Evolutionary conservation across 345 rosid species (phyloP).

Genomic region (Citrus maxima): DNA sequence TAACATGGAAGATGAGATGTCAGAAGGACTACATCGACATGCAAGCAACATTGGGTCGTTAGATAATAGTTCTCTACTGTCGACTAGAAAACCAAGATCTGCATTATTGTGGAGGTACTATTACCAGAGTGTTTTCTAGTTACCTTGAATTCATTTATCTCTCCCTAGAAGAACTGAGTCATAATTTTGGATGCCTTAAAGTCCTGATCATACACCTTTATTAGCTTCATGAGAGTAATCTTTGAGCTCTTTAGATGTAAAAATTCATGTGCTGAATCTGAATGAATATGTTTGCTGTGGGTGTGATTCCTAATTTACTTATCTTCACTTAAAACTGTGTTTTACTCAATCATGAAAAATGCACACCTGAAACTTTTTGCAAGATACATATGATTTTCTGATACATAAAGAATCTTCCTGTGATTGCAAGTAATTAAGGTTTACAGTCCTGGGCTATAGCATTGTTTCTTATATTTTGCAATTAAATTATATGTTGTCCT

Average conservation of each 20-base stretch:
- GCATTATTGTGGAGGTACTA: constrained; percentile 94
- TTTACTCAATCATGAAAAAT: neutral
- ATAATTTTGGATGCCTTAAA: neutral
- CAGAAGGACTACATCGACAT: constrained; percentile 47
- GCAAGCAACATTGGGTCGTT: constrained; percentile 34
- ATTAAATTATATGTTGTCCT: too few species aligned
- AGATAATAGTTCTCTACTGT: constrained; percentile 55
- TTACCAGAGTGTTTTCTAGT: constrained; percentile 4
- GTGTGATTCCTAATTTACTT: neutral
- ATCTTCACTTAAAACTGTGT: neutral
- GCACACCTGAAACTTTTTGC: neutral
- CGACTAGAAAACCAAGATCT: constrained; percentile 69
- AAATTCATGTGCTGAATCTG: neutral
- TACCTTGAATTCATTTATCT: constrained; percentile 1
- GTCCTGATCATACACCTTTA: neutral
- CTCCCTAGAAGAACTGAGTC: neutral
- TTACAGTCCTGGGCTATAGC: too few species aligned
- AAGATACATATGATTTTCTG: neutral
- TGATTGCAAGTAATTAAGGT: neutral
- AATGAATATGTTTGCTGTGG: neutral
- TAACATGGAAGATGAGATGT: constrained; percentile 44
- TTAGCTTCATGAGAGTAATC: neutral
- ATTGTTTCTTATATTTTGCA: too few species aligned
- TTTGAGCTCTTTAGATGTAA: neutral
- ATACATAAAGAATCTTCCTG: constrained; percentile 1